Conservation (phyloP, 345 rosid species). For the Aquilaria malaccensis region DNA sequence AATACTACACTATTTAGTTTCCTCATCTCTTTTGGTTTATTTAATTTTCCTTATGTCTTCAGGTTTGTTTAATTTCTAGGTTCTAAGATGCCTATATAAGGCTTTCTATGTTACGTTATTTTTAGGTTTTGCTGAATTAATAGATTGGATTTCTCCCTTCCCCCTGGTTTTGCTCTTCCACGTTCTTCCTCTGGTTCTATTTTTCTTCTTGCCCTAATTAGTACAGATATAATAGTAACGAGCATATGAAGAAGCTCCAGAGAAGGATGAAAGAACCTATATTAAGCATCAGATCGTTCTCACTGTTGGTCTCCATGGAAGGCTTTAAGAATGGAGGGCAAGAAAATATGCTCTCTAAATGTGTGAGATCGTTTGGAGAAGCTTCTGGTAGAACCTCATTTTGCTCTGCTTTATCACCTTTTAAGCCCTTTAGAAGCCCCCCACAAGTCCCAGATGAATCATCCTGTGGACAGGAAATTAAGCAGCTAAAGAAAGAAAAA, state of each 20-base stretch:
- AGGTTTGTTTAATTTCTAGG: no score
- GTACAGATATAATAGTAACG: conserved; percentile 6
- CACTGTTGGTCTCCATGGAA: conserved; percentile 24
- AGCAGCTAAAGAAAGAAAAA: conserved; percentile 7
- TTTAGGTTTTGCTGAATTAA: no score
- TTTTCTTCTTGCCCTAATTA: conserved; percentile 4
- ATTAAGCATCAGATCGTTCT: conserved; percentile 35
- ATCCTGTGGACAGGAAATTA: conserved; percentile 39
- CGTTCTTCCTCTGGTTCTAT: no score
- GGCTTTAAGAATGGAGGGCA: conserved; percentile 60
- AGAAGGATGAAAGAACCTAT: conserved; percentile 48
- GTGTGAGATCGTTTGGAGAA: conserved; percentile 22
- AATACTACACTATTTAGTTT: no score
- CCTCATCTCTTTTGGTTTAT: no score
- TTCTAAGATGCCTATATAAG: no score
- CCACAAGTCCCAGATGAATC: conserved; percentile 41
- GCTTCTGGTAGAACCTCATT: conserved; percentile 34
- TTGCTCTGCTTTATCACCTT: conserved; percentile 32
- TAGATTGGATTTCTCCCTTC: no score
- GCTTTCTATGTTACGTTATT: no score
- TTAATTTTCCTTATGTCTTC: no score
- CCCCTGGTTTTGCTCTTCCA: no score
- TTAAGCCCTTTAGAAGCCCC: conserved; percentile 51
- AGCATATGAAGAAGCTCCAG: conserved; percentile 5
- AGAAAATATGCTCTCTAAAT: conserved; percentile 59